Evolutionary conservation across 305 asterid species (phyloP), one percentile per base, ranked within the genome.

Genomic region (Solanum hybrid): DNA sequence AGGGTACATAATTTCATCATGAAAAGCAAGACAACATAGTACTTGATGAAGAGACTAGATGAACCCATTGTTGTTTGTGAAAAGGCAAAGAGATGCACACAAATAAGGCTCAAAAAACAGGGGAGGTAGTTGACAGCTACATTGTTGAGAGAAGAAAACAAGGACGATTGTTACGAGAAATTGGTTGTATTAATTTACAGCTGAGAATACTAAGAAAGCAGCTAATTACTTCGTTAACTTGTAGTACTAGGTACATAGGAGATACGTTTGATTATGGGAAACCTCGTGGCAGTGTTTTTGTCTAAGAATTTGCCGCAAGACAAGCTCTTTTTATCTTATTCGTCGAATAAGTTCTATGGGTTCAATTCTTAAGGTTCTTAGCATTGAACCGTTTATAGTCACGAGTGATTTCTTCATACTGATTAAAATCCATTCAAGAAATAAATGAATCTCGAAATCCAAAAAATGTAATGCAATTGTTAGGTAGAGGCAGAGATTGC

Each of bases 141-240:
- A 93, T 92, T 81, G 93, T 91, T 87, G 82, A 35, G 87, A 75
- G 91, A 71, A 89, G 91, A 81, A 88, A 90, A 93, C 97, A 92
- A 94, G 92, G 92, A 90, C 72, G 72, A 75, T 89, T 86, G 90
- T 89, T 87, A 34, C 31, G 37, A 75, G 81, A 37, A 29, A 40
- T 82, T 73, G 34, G 15, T 34, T 88, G 82, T 34, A 76, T 32
- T 36, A 36, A 60, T 86, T 90, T 9, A 60, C 40, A 82, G 69
- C 96, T 93, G 96, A 94, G 94, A 92, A 90, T 86, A 81, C 97
- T 38, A 95, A 91, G 91, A 86, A 71, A n/a, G 69, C 17, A 29
- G 89, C 78, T 75, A 60, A 72, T 85, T 85, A n/a, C 17, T 85
- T 51, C 10, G 40, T 51, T 42, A 42, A 42, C 72, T 3, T 45